Conservation (phyloP, 2,329 filamentous ascomycete species). For the Colletotrichum tropicicola region DNA sequence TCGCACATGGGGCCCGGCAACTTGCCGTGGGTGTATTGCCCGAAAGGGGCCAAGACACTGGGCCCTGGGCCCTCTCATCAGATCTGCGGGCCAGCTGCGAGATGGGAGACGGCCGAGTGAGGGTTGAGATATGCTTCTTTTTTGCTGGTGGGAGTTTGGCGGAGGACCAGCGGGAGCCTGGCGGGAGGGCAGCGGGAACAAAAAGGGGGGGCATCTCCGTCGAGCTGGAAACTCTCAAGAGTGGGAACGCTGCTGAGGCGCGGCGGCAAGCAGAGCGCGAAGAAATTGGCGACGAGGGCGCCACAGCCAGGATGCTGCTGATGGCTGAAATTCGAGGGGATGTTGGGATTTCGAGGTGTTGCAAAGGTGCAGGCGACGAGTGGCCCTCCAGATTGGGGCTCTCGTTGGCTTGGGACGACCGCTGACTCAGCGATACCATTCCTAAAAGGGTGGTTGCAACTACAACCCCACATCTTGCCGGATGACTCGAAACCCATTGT, state of each 20-base stretch:
- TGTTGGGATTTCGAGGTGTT: too few relatives aligned
- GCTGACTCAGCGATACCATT: background rate
- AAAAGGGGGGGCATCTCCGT: background rate
- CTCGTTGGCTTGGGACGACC: background rate
- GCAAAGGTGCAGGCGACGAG: background rate
- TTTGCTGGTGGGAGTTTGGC: background rate
- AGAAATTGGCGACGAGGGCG: background rate
- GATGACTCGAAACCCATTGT: conserved; percentile 16
- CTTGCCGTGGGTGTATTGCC: background rate
- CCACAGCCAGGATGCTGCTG: background rate
- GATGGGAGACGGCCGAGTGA: background rate
- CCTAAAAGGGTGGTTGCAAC: background rate
- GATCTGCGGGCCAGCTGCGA: conserved; percentile 1
- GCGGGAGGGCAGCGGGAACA: background rate
- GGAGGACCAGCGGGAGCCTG: background rate
- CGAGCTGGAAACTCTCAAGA: background rate
- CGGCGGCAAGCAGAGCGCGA: background rate
- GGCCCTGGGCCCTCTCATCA: background rate
- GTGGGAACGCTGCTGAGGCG: background rate
- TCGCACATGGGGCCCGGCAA: background rate
- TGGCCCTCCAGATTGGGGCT: background rate
- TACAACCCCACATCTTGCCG: background rate
- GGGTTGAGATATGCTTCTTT: conserved; percentile 19
- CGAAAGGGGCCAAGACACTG: background rate
- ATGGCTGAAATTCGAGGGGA: too few relatives aligned